phyloP scores from a whole-genome alignment of 2,329 filamentous ascomycete species.

The Emmonsiellopsis sp. region DNA sequence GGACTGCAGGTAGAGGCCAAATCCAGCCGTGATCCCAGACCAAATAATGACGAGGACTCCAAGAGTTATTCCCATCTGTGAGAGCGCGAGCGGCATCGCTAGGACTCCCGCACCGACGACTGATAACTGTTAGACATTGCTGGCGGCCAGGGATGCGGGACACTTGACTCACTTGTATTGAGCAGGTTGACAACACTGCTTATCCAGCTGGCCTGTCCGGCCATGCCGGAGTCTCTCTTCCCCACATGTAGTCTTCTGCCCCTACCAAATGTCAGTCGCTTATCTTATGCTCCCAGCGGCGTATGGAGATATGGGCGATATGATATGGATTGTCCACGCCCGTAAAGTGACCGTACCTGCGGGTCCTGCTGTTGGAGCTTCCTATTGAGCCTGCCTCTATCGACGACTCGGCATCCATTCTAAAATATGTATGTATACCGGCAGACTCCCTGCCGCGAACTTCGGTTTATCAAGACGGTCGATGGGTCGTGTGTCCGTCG shows the following conservation, averaged over 20 bases:
- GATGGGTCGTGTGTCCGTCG: background rate
- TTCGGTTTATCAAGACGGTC: background rate
- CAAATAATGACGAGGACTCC: conserved; percentile 79
- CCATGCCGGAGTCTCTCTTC: conserved; percentile 59
- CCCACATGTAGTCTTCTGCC: conserved; percentile 35
- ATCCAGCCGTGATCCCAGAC: conserved; percentile 80
- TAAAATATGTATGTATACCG: background rate
- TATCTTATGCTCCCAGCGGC: background rate
- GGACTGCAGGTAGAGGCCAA: conserved; percentile 90
- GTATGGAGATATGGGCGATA: too few relatives aligned
- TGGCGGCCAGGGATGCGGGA: background rate
- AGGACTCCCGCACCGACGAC: conserved; percentile 90
- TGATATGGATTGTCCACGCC: too few relatives aligned
- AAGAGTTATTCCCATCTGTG: conserved; percentile 86
- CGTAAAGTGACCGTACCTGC: conserved; percentile 18
- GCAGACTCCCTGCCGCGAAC: too few relatives aligned
- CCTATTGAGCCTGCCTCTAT: conserved; percentile 19
- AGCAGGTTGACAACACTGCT: conserved; percentile 92
- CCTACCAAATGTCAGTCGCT: background rate
- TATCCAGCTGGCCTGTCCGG: conserved; percentile 73
- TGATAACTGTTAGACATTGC: conserved; percentile 25
- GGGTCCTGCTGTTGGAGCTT: conserved; percentile 16
- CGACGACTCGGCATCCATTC: conserved; percentile 25
- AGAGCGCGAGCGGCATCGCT: conserved; percentile 90
- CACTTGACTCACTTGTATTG: conserved; percentile 69